Evolutionary conservation across 2,329 filamentous ascomycete species (phyloP).

Genomic region (Phymatotrichopsis omnivora): DNA sequence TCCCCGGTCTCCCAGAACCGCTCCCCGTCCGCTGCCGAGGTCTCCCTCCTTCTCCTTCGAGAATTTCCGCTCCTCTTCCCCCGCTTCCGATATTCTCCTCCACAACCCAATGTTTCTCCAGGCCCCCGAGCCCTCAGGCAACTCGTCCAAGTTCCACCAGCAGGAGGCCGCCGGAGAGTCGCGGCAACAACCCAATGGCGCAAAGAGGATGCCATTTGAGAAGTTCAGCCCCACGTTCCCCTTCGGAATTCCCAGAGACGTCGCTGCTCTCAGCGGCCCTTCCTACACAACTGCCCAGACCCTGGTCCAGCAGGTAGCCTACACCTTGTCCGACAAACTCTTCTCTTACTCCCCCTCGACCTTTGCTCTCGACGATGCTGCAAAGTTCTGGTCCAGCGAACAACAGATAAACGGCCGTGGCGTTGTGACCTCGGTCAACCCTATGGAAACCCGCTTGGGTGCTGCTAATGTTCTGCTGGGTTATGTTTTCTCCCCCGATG

Average conservation of each 20-base stretch:
- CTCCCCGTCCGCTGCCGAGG: neutral
- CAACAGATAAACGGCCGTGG: conserved; percentile 64
- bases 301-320: conserved; percentile 91
- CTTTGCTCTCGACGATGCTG: conserved; percentile 79
- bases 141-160: conserved; percentile 15
- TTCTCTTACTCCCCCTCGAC: conserved; percentile 93
- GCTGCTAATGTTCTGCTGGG: conserved; percentile 86
- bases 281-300: conserved; percentile 90
- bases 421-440: conserved; percentile 63
- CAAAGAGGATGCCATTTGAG: conserved; percentile 13
- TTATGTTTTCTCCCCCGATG: conserved; percentile 96
- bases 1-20: neutral
- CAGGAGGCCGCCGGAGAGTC: conserved; percentile 18
- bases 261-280: conserved; percentile 58
- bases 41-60: conserved; percentile 12
- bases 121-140: conserved; percentile 4
- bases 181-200: conserved; percentile 5
- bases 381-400: conserved; percentile 62
- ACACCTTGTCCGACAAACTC: conserved; percentile 89
- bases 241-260: conserved; percentile 25
- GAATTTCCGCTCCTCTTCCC: conserved; percentile 9
- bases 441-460: conserved; percentile 77
- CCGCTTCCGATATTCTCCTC: conserved; percentile 12
- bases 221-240: conserved; percentile 28
- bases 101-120: conserved; percentile 13